Percentiles rank a stretch among this genome's conserved stretches.
Conservation (phyloP, 2,329 filamentous ascomycete genomes). For the Colletotrichum camelliae region DNA sequence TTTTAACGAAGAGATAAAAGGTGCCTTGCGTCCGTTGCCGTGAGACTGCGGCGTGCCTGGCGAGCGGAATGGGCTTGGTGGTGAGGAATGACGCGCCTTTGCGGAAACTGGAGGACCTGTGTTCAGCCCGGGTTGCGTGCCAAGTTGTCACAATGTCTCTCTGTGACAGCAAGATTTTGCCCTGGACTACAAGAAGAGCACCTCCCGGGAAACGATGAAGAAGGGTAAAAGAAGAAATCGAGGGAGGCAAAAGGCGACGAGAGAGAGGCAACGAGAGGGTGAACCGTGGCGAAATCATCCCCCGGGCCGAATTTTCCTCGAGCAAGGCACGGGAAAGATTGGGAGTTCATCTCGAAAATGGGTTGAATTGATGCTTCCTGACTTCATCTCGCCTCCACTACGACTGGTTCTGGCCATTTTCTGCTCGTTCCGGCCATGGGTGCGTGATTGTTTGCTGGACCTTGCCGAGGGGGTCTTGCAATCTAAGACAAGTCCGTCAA, state of each 20-base stretch:
- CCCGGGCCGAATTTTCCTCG: background rate
- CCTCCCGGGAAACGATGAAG: background rate
- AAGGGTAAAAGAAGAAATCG: background rate
- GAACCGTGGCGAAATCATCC: background rate
- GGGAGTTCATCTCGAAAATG: background rate
- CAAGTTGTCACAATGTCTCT: background rate
- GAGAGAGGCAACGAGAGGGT: background rate
- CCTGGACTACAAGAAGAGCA: background rate
- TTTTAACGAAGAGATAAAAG: background rate
- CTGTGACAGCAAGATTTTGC: background rate
- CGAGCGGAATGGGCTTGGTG: constrained; percentile 1
- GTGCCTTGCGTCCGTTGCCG: constrained; percentile 2
- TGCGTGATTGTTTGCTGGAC: background rate
- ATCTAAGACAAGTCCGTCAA: constrained; percentile 13
- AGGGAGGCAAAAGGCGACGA: background rate
- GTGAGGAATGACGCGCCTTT: constrained; percentile 16
- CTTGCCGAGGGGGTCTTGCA: background rate
- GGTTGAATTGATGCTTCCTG: background rate
- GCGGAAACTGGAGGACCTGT: background rate
- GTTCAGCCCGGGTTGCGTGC: constrained; percentile 4
- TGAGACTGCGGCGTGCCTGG: constrained; percentile 14
- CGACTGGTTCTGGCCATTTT: background rate
- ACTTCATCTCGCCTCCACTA: background rate
- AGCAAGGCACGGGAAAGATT: background rate
- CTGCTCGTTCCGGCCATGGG: constrained; percentile 8